A percentile compares a stretch with the other conserved stretches of the same genome.
Conservation (phyloP, 2,329 filamentous ascomycete genomes). For the Mariannaea sp. region DNA sequence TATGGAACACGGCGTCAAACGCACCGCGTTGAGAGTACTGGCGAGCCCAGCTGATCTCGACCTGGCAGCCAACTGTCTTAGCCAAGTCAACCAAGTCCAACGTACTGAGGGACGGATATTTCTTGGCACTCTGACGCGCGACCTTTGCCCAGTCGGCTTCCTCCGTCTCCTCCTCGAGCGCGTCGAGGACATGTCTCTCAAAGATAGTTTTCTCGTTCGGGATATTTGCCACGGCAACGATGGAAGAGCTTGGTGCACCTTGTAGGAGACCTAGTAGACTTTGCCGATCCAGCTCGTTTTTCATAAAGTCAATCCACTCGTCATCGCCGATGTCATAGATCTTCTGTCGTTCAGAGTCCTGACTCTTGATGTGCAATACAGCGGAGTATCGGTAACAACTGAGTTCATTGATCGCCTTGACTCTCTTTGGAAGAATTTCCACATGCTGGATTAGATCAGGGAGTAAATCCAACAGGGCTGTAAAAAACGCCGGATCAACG, state of each 20-base stretch:
- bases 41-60: conserved; percentile 52
- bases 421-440: conserved; percentile 38
- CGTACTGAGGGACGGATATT: conserved; percentile 15
- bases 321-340: conserved; percentile 18
- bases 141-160: conserved; percentile 18
- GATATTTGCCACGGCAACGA: conserved; percentile 33
- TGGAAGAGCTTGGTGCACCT: not conserved
- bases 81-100: conserved; percentile 26
- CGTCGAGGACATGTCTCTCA: conserved; percentile 29
- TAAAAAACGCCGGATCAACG: conserved; percentile 37
- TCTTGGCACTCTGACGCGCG: not conserved
- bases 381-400: conserved; percentile 39
- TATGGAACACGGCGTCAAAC: conserved; percentile 40
- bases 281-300: conserved; percentile 7
- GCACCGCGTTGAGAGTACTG: conserved; percentile 39
- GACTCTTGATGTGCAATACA: conserved; percentile 28
- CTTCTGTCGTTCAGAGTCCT: not conserved
- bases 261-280: conserved; percentile 22
- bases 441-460: conserved; percentile 33
- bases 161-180: not conserved
- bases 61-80: conserved; percentile 48
- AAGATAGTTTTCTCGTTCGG: conserved; percentile 40
- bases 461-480: conserved; percentile 15
- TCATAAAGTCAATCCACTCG: conserved; percentile 31
- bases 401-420: conserved; percentile 39